Base-by-base conservation (phyloP, 2,329 filamentous ascomycete genomes). In the Verticillium tricorpus region DNA sequence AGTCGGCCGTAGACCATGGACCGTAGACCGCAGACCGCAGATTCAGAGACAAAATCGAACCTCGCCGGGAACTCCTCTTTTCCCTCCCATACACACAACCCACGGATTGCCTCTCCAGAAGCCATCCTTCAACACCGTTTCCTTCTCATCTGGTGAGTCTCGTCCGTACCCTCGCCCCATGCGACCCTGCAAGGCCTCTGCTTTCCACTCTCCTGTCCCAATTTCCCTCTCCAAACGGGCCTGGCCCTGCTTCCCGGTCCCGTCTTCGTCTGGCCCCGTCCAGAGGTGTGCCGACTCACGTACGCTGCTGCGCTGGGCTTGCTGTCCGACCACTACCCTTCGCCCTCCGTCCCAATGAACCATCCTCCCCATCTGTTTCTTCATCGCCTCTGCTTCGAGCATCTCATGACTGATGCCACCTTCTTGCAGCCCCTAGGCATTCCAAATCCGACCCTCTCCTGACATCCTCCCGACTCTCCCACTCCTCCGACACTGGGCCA, bases 1-100 rank as follows among this genome's bases (percentile, higher is more conserved):
- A 55, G 12, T 52, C 58, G 37, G 62, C 37, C 37, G 37, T 39
- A 17, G 39, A 25, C 56, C 56, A 28, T 56, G 54, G 56, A 60
- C 56, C 50, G 54, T 19, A 62, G 59, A 59, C 19, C 61, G 63
- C 62, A 59, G 62, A 61, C 62, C 59, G 61, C 65, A 65, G 65
- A 54, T 65, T 68, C 69, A 70, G 68, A 71, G 73, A 74, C 75
- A 76, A 77, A 77, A 76, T 76, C 74, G 69, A 70, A 73, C 74
- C 70, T 76, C 70, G 66, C 69, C 70, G 69, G 68, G 37, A 19
- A 19, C 77, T 76, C 76, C 78, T 76, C 77, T 77, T 77, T 78
- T 76, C 64, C 64, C 62, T 63, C 74, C 72, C 73, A 73, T 76
- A 70, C 75, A 76, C 76, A 75, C 73, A 72, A 70, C 72, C 74